Percentiles rank a stretch among this genome's conserved stretches.
phyloP scores from a whole-genome alignment of 2,329 filamentous ascomycete genomes.

The Colletotrichum coccodes region DNA sequence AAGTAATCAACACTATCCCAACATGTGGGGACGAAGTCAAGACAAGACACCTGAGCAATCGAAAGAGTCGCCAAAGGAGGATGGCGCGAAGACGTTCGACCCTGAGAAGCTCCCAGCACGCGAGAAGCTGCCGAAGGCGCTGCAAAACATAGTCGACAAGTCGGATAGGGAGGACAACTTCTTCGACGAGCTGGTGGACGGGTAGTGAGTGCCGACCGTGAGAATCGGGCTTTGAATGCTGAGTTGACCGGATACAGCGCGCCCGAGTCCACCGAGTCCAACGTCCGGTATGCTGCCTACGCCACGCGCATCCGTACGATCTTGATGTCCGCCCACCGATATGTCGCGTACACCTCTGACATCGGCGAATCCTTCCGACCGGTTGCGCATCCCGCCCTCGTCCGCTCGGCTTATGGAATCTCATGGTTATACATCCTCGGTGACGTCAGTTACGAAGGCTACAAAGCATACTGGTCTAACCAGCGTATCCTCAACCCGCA shows the following conservation, averaged over 20 bases:
- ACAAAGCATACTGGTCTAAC: constrained; percentile 93
- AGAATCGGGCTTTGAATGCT: constrained; percentile 27
- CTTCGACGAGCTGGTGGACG: constrained; percentile 81
- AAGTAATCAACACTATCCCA: constrained; percentile 26
- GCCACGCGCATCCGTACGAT: constrained; percentile 87
- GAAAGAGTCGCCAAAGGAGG: constrained; percentile 37
- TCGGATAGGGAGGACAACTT: constrained; percentile 75
- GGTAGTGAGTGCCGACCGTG: constrained; percentile 69
- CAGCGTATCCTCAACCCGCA: constrained; percentile 78
- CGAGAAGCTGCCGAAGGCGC: constrained; percentile 62
- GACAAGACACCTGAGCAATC: constrained; percentile 43
- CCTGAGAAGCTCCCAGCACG: constrained; percentile 57
- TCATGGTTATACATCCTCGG: constrained; percentile 94
- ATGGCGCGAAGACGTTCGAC: constrained; percentile 47
- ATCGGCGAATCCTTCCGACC: constrained; percentile 97
- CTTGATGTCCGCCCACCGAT: constrained; percentile 89
- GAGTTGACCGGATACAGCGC: constrained; percentile 56
- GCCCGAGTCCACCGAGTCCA: constrained; percentile 84
- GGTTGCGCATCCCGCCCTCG: constrained; percentile 84
- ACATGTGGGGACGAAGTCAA: constrained; percentile 53
- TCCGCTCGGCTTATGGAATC: constrained; percentile 86
- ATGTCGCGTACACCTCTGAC: constrained; percentile 96
- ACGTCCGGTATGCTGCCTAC: constrained; percentile 92
- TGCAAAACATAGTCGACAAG: constrained; percentile 69
- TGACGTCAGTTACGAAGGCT: constrained; percentile 92